Base-by-base conservation (phyloP, 148 eudicot genomes). In the Polygonum aviculare region DNA sequence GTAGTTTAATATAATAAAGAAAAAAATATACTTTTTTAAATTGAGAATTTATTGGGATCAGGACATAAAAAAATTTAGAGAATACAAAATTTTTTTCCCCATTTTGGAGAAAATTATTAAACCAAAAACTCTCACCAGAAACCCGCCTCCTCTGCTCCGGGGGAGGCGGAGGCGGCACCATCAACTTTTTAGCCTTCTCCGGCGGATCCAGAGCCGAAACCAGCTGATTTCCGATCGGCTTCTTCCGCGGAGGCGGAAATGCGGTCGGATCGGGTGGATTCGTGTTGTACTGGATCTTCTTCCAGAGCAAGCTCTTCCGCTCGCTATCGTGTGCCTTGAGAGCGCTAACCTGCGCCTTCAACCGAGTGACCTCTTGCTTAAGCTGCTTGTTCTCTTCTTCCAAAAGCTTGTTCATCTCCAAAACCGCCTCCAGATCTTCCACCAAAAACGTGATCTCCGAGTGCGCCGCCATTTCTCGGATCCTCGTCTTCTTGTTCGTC, bases 261-360 rank as follows among this genome's bases (percentile, higher is more conserved):
- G 69, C 39, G 18, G 7, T 38, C 7, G 36, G 10, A 67, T 67
- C 72, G 11, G 51, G 7, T 5, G 75, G 7, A 7, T 3, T 39
- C 2, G 75, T 52, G 35, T 8, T 72, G 79, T 78, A 79, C 52
- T 90, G 90, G 60, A 89, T 79, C 83, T 89, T 91, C 87, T 91
- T 91, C 92, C 96, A 89, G 0, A 89, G 57, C 55, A 80, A 72
- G 12, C 84, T 77, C 79, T 86, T 90, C 73, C 92, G 80, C 80
- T 91, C 96, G n/a, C 72, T 69, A 67, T 89, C 96, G 47, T 89
- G 93, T 51, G 93, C 88, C 85, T 87, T 91, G 39, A 87, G 80
- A 2, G 85, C 72, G 19, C 65, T 77, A 7, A 91, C 79, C 38
- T 91, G 96, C 15, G 87, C 77, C 62, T 83, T 91, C 4, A 91